These are phyloP conservation scores for Arctium minus DNA, from an alignment of 129 eudicot species.

Conservation along the genomic window DNA sequence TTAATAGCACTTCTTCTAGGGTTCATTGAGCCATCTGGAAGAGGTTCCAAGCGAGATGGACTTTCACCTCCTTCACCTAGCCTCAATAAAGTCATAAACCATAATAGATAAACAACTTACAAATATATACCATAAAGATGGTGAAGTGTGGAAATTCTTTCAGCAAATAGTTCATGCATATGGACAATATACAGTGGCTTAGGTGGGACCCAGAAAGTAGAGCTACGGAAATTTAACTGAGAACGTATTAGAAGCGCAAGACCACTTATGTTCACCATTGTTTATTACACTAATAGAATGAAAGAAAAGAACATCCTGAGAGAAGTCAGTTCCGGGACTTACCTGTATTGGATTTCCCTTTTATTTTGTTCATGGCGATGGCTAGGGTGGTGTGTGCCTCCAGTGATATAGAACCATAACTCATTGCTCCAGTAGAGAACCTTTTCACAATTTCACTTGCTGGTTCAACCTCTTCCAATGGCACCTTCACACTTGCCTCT, in stretches of 20 bases:
- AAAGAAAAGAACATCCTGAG: not conserved
- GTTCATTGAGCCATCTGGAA: slow-evolving; percentile 92
- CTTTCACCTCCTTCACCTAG: slow-evolving; percentile 99
- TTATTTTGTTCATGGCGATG: slow-evolving; percentile 89
- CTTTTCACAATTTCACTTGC: slow-evolving; percentile 97
- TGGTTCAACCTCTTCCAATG: slow-evolving; percentile 93
- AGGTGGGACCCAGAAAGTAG: not conserved
- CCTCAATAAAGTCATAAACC: not conserved
- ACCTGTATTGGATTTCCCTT: slow-evolving; percentile 98
- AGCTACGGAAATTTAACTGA: not conserved
- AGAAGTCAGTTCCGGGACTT: not conserved
- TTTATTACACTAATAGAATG: not conserved
- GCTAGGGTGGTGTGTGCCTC: slow-evolving; percentile 97
- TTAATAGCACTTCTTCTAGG: slow-evolving; percentile 93
- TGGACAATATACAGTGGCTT: too few species aligned
- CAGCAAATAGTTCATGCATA: not conserved
- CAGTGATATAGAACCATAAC: slow-evolving; percentile 94
- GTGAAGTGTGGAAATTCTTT: not conserved
- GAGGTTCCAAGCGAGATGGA: slow-evolving; percentile 95
- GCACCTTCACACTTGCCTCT: slow-evolving; percentile 51
- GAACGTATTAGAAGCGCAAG: too few species aligned
- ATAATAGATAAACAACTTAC: not conserved
- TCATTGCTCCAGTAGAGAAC: slow-evolving; percentile 98
- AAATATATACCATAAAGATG: not conserved
- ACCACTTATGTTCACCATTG: not conserved